phyloP scores from a whole-genome alignment of 2,329 filamentous ascomycete species.

The Cercospora sojina region DNA sequence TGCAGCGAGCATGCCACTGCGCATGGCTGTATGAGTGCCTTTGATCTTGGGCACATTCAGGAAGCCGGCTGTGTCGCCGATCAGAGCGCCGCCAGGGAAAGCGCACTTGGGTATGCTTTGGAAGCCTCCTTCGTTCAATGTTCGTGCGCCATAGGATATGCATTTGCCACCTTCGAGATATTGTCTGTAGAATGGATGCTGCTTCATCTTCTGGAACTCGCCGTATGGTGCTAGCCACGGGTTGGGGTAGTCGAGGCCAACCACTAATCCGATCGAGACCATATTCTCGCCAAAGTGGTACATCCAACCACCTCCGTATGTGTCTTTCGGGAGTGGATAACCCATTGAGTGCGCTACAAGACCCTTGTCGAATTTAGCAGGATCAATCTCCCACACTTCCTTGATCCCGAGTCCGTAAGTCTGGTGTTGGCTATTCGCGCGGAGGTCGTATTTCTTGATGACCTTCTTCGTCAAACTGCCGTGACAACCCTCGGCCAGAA shows the following conservation, averaged over 20 bases:
- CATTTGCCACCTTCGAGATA: constrained; percentile 96
- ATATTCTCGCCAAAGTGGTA: constrained; percentile 99
- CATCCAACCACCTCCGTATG: constrained; percentile 98
- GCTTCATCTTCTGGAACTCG: constrained; percentile 98
- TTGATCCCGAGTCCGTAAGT: constrained; percentile 94
- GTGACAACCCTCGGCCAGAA: constrained; percentile 94
- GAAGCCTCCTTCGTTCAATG: constrained; percentile 90
- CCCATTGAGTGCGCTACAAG: constrained; percentile 87
- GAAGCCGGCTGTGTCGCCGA: constrained; percentile 94
- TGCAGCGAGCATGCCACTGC: constrained; percentile 92
- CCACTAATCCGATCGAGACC: constrained; percentile 86
- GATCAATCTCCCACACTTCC: constrained; percentile 95
- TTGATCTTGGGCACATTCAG: constrained; percentile 98
- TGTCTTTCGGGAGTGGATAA: constrained; percentile 82
- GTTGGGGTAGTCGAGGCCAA: constrained; percentile 92
- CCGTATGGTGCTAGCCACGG: constrained; percentile 94
- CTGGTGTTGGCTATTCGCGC: constrained; percentile 85
- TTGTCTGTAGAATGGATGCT: constrained; percentile 83
- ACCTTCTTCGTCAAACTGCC: constrained; percentile 94
- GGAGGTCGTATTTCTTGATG: constrained; percentile 87
- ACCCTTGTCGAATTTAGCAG: constrained; percentile 86
- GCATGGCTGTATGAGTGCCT: constrained; percentile 97
- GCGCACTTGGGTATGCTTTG: constrained; percentile 97
- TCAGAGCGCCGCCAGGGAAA: constrained; percentile 91
- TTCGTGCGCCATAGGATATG: constrained; percentile 90